Evolutionary conservation across 352 stramenopile species (phyloP), one percentile per base, ranked within the genome.

Genomic region (Elongisporangium undulatum): DNA sequence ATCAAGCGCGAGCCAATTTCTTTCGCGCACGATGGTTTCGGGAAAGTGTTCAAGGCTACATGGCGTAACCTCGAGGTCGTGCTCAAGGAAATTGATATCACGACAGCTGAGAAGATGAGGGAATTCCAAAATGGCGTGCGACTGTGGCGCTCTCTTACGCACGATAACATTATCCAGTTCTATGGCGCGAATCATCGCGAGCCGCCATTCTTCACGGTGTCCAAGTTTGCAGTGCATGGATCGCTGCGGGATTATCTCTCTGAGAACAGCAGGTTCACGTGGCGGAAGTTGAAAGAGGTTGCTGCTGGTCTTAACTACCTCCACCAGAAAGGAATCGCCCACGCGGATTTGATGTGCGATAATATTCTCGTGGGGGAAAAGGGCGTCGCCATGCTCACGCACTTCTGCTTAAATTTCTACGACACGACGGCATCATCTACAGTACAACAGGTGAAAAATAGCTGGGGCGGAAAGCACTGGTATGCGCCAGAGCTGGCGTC

Each of bases 181-280:
- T 59, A 51, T 29, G 54, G 54, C 13, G 54, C 54, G 2, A 59
- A 59, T 29, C 16, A 59, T 29, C 15, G 20, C 15, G 34, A 59
- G 34, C 21, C 49, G 54, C 54, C 54, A 1, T 59, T 38, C 38
- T 59, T 59, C 54, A 59, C 50, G 3, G 54, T 59, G 54, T 59
- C 54, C 38, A 51, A 59, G 26, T 51, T 20, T 16, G 54, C 54
- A n/a, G 5, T 39, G 5, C 51, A 59, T 8, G 34, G 54, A 22
- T 20, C 49, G n/a, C 19, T 59, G 34, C 29, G 49, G 9, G 29
- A 34, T 1, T 59, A 59, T 21, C 26, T 59, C 19, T 10, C 29
- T 26, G 51, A 13, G 34, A 23, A 16, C 29, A 38, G 15, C 3
- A 51, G 51, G 29, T 0, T 52, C n/a, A 24, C 50, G 21, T 59